Percentiles rank a stretch among this genome's conserved stretches.
Evolutionary conservation across 192 early-diverging fungal species (phyloP).

Genomic region (Backusella morwellensis): DNA sequence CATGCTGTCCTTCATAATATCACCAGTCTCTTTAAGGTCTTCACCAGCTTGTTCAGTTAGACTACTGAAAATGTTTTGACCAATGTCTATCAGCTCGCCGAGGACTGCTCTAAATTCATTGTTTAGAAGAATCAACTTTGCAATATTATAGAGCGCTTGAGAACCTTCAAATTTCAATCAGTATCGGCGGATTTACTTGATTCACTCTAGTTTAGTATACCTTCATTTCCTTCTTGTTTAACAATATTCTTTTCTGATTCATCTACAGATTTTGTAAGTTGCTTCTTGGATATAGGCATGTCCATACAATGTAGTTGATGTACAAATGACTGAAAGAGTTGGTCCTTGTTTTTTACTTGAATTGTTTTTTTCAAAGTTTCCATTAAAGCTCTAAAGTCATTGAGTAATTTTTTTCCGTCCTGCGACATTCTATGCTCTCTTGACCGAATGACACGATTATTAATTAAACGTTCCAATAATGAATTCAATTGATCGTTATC

Average conservation of each 20-base stretch:
- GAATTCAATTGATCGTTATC: conserved; percentile 39
- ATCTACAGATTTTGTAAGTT: not conserved
- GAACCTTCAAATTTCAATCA: not conserved
- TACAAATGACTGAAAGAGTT: conserved; percentile 42
- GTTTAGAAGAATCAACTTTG: conserved; percentile 37
- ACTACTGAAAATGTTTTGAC: conserved; percentile 23
- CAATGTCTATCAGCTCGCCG: conserved; percentile 33
- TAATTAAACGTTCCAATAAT: conserved; percentile 26
- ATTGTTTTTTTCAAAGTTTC: conserved; percentile 31
- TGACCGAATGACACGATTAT: conserved; percentile 22
- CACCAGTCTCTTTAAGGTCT: conserved; percentile 16
- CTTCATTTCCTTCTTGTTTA: conserved; percentile 13
- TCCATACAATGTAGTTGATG: conserved; percentile 29
- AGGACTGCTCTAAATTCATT: conserved; percentile 36
- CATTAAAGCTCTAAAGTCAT: conserved; percentile 36
- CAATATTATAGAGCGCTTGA: conserved; percentile 24
- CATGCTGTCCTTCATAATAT: not conserved
- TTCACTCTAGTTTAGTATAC: conserved; percentile 2
- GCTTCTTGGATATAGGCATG: not conserved
- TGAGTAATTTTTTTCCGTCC: conserved; percentile 35
- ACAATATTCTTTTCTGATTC: conserved; percentile 14
- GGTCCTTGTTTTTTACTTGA: conserved; percentile 38
- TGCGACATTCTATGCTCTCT: conserved; percentile 38
- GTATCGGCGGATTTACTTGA: not conserved
- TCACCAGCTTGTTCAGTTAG: conserved; percentile 18